Evolutionary conservation across 495 filamentous ascomycete species (phyloP).

Genomic region (Lophium mytilinum): DNA sequence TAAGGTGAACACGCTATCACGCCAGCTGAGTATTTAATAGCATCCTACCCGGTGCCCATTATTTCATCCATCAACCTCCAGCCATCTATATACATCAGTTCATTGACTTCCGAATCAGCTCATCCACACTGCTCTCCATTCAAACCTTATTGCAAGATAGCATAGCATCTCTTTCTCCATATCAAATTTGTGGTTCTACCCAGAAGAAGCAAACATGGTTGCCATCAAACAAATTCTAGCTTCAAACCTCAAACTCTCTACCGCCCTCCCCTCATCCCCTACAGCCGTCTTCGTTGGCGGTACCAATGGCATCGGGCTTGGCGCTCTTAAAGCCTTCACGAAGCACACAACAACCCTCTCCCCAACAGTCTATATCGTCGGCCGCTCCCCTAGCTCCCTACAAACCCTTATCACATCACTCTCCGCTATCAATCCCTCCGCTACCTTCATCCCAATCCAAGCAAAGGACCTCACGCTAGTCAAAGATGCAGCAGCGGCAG

Average conservation of each 20-base stretch:
- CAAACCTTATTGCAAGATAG: neutral
- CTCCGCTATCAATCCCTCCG: slow-evolving; percentile 8
- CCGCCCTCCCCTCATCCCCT: neutral
- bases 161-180: neutral
- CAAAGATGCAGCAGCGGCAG: slow-evolving; percentile 11
- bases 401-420: slow-evolving; percentile 1
- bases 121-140: neutral
- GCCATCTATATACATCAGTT: neutral
- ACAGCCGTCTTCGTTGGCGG: slow-evolving; percentile 38
- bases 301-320: slow-evolving; percentile 37
- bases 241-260: slow-evolving; percentile 10
- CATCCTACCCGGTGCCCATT: too few relatives aligned
- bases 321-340: slow-evolving; percentile 31
- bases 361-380: slow-evolving; percentile 35
- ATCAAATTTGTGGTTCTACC: too few relatives aligned
- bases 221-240: slow-evolving; percentile 8
- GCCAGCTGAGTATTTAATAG: too few relatives aligned
- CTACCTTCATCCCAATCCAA: slow-evolving; percentile 15
- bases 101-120: neutral
- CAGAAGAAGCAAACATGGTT: slow-evolving; percentile 12
- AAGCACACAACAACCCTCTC: slow-evolving; percentile 21
- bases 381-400: slow-evolving; percentile 20
- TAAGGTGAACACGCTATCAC: too few relatives aligned
- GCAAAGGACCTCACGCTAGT: slow-evolving; percentile 19
- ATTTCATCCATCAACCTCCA: too few relatives aligned